Conservation (phyloP, 345 rosid genomes). For the Hibiscus trionum region DNA sequence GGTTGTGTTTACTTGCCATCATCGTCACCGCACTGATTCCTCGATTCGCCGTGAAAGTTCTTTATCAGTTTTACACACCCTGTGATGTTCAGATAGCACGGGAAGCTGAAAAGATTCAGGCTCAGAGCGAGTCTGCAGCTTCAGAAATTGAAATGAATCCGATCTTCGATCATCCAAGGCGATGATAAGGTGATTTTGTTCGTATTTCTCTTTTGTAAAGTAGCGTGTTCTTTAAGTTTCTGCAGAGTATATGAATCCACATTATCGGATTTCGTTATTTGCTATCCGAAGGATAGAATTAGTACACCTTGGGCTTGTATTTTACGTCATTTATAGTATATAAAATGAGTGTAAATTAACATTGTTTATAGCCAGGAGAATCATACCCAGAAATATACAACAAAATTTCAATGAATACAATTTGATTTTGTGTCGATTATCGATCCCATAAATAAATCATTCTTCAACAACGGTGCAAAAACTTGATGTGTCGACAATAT, state of each 20-base stretch:
- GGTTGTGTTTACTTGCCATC: constrained; percentile 77
- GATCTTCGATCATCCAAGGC: constrained; percentile 20
- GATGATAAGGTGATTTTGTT: not conserved
- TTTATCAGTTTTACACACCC: constrained; percentile 58
- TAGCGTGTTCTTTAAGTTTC: constrained; percentile 27
- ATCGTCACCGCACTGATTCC: constrained; percentile 59
- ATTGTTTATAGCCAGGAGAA: constrained; percentile 4
- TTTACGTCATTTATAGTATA: constrained; percentile 7
- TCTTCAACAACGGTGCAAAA: no score
- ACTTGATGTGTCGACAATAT: no score
- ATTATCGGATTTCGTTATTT: constrained; percentile 8
- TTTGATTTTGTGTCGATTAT: no score
- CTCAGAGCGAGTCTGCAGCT: constrained; percentile 24
- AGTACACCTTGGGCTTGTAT: constrained; percentile 13
- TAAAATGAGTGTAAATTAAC: constrained; percentile 32
- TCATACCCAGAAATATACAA: not conserved
- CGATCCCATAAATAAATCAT: no score
- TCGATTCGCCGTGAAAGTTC: constrained; percentile 54
- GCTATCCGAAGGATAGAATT: constrained; percentile 53
- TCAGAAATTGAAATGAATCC: constrained; percentile 66
- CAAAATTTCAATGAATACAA: not conserved
- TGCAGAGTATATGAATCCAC: not conserved
- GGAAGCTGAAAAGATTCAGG: constrained; percentile 60
- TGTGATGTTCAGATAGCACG: constrained; percentile 70
- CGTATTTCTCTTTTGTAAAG: constrained; percentile 5